Percentiles rank a stretch among this genome's conserved stretches.
These are phyloP conservation scores for Aspergillus fructus DNA, from an alignment of 2,329 filamentous ascomycete genomes.

Conservation along the genomic window DNA sequence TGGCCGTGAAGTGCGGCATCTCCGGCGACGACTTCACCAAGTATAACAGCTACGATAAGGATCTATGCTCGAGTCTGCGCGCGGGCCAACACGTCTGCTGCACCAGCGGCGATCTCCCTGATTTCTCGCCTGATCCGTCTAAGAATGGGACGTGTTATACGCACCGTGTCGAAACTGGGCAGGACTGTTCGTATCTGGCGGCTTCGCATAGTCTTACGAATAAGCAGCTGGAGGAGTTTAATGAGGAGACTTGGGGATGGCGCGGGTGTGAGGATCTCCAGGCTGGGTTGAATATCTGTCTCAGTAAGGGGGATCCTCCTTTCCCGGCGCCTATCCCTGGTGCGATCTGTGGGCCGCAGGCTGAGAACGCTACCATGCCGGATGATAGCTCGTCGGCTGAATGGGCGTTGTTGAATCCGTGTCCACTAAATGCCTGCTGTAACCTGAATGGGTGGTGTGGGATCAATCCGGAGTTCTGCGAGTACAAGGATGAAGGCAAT, in stretches of 20 bases:
- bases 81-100: constrained; percentile 29
- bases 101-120: constrained; percentile 14
- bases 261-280: constrained; percentile 37
- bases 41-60: constrained; percentile 10
- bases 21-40: constrained; percentile 8
- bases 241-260: constrained; percentile 46
- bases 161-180: constrained; percentile 34
- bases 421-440: no score
- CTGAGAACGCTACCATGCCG: no score
- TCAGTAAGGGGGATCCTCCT: constrained; percentile 41
- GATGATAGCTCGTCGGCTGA: no score
- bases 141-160: constrained; percentile 40
- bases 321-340: constrained; percentile 40
- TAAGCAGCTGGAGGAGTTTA: constrained; percentile 39
- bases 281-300: constrained; percentile 36
- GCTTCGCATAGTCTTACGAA: constrained; percentile 33
- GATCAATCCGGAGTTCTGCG: no score
- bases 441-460: no score
- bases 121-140: constrained; percentile 34
- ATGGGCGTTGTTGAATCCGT: no score
- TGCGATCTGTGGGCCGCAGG: constrained; percentile 45
- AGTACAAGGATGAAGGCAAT: no score
- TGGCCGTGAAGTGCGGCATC: constrained; percentile 15
- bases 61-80: constrained; percentile 14
- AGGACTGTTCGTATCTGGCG: constrained; percentile 31